Evolutionary conservation across 1,139 yeast genomes (phyloP), one percentile per base, ranked within the genome.

Genomic region (Candida glucosophila): DNA sequence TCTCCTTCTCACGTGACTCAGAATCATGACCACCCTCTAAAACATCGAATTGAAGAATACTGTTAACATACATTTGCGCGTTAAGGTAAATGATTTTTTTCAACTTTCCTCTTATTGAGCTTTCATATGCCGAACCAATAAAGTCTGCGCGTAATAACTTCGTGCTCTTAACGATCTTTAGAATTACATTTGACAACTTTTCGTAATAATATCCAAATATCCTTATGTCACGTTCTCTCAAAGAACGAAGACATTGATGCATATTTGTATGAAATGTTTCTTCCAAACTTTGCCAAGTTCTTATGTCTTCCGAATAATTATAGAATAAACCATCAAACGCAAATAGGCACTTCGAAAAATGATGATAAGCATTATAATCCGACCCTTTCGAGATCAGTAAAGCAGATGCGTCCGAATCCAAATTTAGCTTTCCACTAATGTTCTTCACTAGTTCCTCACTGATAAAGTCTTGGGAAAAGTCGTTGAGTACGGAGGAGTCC

Each of bases 41-140:
- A 13, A 57, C 56, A 28, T 65, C 57, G 29, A 77, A 50, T 43
- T 67, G 75, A 10, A 77, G 44, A 20, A 67, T 55, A 10, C 80
- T 76, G 41, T 73, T 73, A 26, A 76, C 67, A 35, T 73, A 73
- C 24, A 78, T 59, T 35, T 74, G 77, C 3, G 81, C 66, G 33
- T 73, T 63, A 3, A 76, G 55, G 5, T 64, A 47, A 2, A 75
- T 66, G 14, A 77, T 54, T 30, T 66, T 60, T 38, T 61, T 69
- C 35, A 77, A 47, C 23, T 68, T 55, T 28, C 61, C 54, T 31
- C 68, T 58, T 5, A 75, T 59, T 5, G 67, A 52, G 16, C 43
- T 47, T 27, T 69, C 71, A 33, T 61, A 56, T 27, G 65, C 60
- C 8, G 71, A 59, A 15, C 52, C 52, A 9, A 47, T 43, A 26